phyloP scores from a whole-genome alignment of 495 filamentous ascomycete species.

The Mycothermus thermophilus region DNA sequence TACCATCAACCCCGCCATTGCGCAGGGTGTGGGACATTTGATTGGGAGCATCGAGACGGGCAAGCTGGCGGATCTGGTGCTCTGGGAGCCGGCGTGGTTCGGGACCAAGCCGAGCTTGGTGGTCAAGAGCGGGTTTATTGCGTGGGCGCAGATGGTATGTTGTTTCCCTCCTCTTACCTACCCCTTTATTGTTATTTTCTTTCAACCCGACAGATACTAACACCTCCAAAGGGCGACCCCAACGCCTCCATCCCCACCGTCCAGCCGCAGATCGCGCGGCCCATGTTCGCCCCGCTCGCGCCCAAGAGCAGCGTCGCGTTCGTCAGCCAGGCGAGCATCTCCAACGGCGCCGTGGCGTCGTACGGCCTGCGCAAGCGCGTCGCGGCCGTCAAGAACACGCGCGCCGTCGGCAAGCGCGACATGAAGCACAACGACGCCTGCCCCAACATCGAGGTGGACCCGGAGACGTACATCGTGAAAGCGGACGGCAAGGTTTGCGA shows the following conservation, averaged over 20 bases:
- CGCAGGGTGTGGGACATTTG: constrained; percentile 85
- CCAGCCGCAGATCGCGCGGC: constrained; percentile 71
- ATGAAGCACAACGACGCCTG: constrained; percentile 87
- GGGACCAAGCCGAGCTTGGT: constrained; percentile 75
- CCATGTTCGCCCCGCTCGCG: constrained; percentile 72
- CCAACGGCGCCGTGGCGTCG: constrained; percentile 43
- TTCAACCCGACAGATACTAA: neutral
- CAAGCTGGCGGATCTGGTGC: constrained; percentile 80
- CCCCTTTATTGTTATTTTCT: neutral
- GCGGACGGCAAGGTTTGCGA: constrained; percentile 67
- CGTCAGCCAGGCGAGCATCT: constrained; percentile 61
- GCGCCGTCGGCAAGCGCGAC: constrained; percentile 70
- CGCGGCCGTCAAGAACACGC: constrained; percentile 67
- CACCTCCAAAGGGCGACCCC: constrained; percentile 56
- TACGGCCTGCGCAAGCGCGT: constrained; percentile 73
- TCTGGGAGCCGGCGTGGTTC: constrained; percentile 81
- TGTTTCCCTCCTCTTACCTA: neutral
- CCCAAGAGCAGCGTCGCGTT: constrained; percentile 67
- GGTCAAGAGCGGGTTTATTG: constrained; percentile 84
- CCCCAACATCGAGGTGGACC: constrained; percentile 89
- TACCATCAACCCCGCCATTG: constrained; percentile 88
- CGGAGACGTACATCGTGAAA: constrained; percentile 80
- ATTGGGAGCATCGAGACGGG: constrained; percentile 81
- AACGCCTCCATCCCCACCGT: constrained; percentile 88
- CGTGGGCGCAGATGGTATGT: constrained; percentile 70